Conservation (phyloP, 768 basidiomycete species). For the Mycena alexandri region DNA sequence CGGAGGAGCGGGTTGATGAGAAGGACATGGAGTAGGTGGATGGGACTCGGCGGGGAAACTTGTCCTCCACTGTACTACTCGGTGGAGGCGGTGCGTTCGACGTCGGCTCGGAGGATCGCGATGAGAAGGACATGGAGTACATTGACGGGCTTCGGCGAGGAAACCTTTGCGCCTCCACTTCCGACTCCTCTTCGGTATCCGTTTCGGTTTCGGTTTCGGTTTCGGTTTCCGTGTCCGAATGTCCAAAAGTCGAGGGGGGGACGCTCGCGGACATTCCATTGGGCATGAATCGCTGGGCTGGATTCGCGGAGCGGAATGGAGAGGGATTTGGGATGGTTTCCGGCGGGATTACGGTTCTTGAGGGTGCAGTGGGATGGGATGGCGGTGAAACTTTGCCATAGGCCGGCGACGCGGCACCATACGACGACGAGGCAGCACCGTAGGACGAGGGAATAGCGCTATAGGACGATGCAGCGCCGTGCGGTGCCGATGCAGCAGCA, state of each 20-base stretch:
- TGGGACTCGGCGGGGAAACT: no score
- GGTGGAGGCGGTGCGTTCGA: not conserved
- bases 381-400: not conserved
- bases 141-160: no score
- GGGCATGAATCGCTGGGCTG: not conserved
- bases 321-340: not conserved
- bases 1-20: not conserved
- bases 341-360: not conserved
- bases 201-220: not conserved
- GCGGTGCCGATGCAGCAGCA: not conserved
- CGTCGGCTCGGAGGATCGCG: not conserved
- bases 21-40: not conserved
- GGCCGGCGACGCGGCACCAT: not conserved
- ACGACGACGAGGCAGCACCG: no score
- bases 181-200: not conserved
- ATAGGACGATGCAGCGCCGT: no score
- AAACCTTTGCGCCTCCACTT: no score
- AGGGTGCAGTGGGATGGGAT: not conserved
- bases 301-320: not conserved
- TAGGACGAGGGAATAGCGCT: no score
- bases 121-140: not conserved
- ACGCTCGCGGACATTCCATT: conserved; percentile 14
- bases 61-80: no score
- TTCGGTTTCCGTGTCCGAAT: not conserved
- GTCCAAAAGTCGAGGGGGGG: conserved; percentile 1